A percentile compares a stretch with the other conserved stretches of the same genome.
Evolutionary conservation across 2,329 filamentous ascomycete species (phyloP).

Genomic region (Aspergillus glaucus): DNA sequence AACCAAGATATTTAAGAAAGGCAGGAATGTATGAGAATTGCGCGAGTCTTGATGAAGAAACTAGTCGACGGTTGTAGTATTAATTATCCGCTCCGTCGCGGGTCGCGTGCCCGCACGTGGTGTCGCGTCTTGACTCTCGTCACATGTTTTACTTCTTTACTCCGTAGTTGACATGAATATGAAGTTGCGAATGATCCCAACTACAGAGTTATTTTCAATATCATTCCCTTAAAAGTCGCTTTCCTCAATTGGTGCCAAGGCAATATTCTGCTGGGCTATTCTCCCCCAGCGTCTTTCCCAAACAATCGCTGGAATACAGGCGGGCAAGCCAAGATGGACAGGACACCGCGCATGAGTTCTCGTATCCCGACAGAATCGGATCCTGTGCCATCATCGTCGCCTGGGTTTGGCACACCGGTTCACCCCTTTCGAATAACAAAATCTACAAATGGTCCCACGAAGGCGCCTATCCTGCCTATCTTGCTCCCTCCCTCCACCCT

Average conservation of each 20-base stretch:
- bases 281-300: not conserved
- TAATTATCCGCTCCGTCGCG: slow-evolving; percentile 4
- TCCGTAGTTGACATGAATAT: not conserved
- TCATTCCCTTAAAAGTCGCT: too few relatives aligned
- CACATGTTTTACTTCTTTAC: not conserved
- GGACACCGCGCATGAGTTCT: slow-evolving; percentile 12
- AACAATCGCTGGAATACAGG: not conserved
- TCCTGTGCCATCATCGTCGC: slow-evolving; percentile 77
- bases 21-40: not conserved
- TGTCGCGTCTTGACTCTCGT: not conserved
- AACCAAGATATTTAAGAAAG: not conserved
- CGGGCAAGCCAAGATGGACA: slow-evolving; percentile 16
- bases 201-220: too few relatives aligned
- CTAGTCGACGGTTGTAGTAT: not conserved
- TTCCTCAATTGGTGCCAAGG: not conserved
- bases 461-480: slow-evolving; percentile 71
- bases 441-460: slow-evolving; percentile 44
- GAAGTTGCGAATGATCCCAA: not conserved
- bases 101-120: slow-evolving; percentile 15
- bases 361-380: slow-evolving; percentile 36
- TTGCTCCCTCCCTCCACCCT: slow-evolving; percentile 80
- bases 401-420: slow-evolving; percentile 79
- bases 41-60: slow-evolving; percentile 3
- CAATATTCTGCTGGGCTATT: not conserved
- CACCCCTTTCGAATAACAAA: slow-evolving; percentile 58